These are phyloP conservation scores for Umbelopsis isabellina DNA, from an alignment of 192 early-diverging fungal genomes.

Conservation along the genomic window DNA sequence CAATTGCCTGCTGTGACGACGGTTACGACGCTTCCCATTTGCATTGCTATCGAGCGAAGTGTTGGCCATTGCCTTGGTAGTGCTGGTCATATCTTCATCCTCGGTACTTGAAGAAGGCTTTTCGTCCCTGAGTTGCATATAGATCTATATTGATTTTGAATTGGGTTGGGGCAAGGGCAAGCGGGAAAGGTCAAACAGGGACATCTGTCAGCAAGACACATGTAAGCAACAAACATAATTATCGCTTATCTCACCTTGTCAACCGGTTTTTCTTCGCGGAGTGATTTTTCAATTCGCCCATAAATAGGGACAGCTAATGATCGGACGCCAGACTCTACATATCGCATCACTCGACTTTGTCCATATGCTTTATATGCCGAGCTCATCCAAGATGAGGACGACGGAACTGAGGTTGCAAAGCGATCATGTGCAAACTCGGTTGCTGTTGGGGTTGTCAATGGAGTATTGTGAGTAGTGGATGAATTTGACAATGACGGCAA, in stretches of 20 bases:
- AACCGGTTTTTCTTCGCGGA: conserved; percentile 15
- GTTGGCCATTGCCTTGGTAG: conserved; percentile 2
- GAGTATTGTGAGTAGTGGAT: conserved; percentile 13
- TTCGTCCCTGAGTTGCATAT: conserved; percentile 7
- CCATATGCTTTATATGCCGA: conserved; percentile 16
- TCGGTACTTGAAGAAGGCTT: neutral
- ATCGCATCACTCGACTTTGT: conserved; percentile 16
- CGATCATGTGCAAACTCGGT: conserved; percentile 18
- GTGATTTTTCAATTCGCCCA: conserved; percentile 16
- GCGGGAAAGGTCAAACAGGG: neutral
- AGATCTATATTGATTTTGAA: neutral
- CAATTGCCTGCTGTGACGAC: conserved; percentile 2
- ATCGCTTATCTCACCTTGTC: conserved; percentile 11
- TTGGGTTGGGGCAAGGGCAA: too few relatives aligned
- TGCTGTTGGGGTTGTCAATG: conserved; percentile 11
- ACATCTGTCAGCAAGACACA: conserved; percentile 18
- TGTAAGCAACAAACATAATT: neutral
- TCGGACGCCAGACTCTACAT: conserved; percentile 15
- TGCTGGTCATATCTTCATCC: conserved; percentile 4
- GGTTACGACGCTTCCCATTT: neutral
- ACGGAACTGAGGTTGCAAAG: neutral
- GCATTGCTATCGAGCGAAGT: conserved; percentile 7
- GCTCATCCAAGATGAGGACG: conserved; percentile 8
- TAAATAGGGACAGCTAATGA: conserved; percentile 20
- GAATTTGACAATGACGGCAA: conserved; percentile 3